Percentiles rank a stretch among this genome's conserved stretches.
phyloP scores from a whole-genome alignment of 2,329 filamentous ascomycete genomes.

The Claviceps spartinae region DNA sequence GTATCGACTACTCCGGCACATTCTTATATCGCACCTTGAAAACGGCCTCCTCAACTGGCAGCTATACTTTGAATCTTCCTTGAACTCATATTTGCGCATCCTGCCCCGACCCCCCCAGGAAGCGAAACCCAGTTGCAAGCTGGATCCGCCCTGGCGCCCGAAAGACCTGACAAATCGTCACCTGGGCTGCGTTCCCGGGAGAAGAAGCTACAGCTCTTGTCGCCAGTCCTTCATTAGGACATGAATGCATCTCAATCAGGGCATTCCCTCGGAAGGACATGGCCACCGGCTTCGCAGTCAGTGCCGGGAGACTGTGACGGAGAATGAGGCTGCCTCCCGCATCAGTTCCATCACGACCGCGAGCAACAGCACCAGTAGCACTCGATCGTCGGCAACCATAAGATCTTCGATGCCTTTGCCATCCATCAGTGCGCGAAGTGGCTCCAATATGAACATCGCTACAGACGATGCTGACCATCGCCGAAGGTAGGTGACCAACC shows the following conservation, averaged over 20 bases:
- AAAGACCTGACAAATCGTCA: background rate
- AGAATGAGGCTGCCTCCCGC: slow-evolving; percentile 48
- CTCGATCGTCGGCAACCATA: slow-evolving; percentile 51
- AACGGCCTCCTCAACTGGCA: background rate
- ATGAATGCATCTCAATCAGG: slow-evolving; percentile 14
- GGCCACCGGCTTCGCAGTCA: slow-evolving; percentile 19
- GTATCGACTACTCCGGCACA: background rate
- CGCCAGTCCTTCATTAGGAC: slow-evolving; percentile 15
- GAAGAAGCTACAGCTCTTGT: background rate
- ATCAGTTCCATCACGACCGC: slow-evolving; percentile 31
- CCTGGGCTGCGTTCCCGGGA: background rate
- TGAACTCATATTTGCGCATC: background rate
- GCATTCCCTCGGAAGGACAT: slow-evolving; percentile 14
- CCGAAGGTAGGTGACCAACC: slow-evolving; percentile 20
- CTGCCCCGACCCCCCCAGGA: background rate
- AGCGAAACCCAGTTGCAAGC: background rate
- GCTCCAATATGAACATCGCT: slow-evolving; percentile 17
- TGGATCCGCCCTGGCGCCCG: background rate
- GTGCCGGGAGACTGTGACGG: slow-evolving; percentile 46
- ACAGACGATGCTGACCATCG: slow-evolving; percentile 30
- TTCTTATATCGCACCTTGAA: background rate
- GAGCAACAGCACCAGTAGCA: slow-evolving; percentile 48
- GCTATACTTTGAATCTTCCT: background rate
- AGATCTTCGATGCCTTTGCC: slow-evolving; percentile 29
- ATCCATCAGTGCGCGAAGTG: slow-evolving; percentile 13